phyloP scores from a whole-genome alignment of 352 stramenopile species.

The Blastocystis sp. region DNA sequence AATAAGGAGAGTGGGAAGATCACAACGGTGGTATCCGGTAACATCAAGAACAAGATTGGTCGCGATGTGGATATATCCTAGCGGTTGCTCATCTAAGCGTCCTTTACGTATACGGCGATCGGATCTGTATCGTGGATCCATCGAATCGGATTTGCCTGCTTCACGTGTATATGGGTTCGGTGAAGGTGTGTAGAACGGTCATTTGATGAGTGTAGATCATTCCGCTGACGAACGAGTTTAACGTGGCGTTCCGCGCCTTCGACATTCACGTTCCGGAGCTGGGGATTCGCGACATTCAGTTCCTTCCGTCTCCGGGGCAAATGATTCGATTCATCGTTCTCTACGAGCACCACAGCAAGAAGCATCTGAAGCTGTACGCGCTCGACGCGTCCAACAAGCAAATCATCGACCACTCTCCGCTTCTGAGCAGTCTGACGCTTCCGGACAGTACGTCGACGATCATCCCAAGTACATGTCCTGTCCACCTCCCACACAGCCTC shows the following conservation, averaged over 20 bases:
- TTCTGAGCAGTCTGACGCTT: not conserved
- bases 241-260: constrained; percentile 19
- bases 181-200: not conserved
- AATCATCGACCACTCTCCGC: not conserved
- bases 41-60: constrained; percentile 25
- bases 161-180: constrained; percentile 8
- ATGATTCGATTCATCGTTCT: constrained; percentile 14
- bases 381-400: constrained; percentile 11
- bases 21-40: not conserved
- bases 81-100: not conserved
- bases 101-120: not conserved
- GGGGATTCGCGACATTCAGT: constrained; percentile 39
- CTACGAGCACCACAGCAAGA: not conserved
- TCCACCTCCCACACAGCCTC: not conserved
- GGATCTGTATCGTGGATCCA: constrained; percentile 41
- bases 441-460: not conserved
- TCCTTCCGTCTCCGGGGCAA: not conserved
- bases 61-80: constrained; percentile 49
- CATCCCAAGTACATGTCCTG: not conserved
- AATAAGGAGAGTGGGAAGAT: not conserved
- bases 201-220: not conserved
- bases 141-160: constrained; percentile 36
- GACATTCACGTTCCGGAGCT: constrained; percentile 48
- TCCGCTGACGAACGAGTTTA: constrained; percentile 27
- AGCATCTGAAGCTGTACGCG: not conserved